Percentiles rank a stretch among this genome's conserved stretches.
These are phyloP conservation scores for Backusella parvicylindrica DNA, from an alignment of 192 early-diverging fungal species.

Conservation along the genomic window DNA sequence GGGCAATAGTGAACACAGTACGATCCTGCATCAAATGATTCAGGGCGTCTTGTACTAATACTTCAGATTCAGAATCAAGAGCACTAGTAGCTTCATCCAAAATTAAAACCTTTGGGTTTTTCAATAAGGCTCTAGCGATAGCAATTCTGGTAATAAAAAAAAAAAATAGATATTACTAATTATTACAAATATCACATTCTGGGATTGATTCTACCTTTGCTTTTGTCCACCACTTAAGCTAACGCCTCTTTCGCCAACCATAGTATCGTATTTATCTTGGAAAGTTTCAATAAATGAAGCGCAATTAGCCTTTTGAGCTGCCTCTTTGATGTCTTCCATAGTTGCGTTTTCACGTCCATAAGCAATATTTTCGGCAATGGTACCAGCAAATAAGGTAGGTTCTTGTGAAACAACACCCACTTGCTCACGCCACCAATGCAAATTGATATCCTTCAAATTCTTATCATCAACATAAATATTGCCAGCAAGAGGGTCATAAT, in stretches of 20 bases:
- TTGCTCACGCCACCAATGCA: slow-evolving; percentile 57
- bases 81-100: slow-evolving; percentile 65
- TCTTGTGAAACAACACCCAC: slow-evolving; percentile 72
- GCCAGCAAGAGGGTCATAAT: slow-evolving; percentile 64
- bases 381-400: slow-evolving; percentile 66
- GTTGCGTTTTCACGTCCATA: slow-evolving; percentile 58
- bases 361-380: slow-evolving; percentile 68
- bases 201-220: slow-evolving; percentile 23
- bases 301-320: slow-evolving; percentile 71
- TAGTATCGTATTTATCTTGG: slow-evolving; percentile 51
- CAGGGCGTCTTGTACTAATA: slow-evolving; percentile 62
- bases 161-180: not conserved
- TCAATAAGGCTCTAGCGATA: slow-evolving; percentile 44
- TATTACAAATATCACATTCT: not conserved
- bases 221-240: slow-evolving; percentile 51
- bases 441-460: slow-evolving; percentile 50
- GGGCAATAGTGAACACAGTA: slow-evolving; percentile 72
- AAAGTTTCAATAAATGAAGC: slow-evolving; percentile 60
- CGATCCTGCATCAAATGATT: slow-evolving; percentile 51
- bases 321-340: slow-evolving; percentile 60
- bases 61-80: slow-evolving; percentile 61
- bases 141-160: slow-evolving; percentile 20
- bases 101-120: slow-evolving; percentile 42
- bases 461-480: slow-evolving; percentile 55
- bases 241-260: slow-evolving; percentile 42